These are phyloP conservation scores for Candida montana DNA, from an alignment of 805 yeast genomes.

Conservation along the genomic window DNA sequence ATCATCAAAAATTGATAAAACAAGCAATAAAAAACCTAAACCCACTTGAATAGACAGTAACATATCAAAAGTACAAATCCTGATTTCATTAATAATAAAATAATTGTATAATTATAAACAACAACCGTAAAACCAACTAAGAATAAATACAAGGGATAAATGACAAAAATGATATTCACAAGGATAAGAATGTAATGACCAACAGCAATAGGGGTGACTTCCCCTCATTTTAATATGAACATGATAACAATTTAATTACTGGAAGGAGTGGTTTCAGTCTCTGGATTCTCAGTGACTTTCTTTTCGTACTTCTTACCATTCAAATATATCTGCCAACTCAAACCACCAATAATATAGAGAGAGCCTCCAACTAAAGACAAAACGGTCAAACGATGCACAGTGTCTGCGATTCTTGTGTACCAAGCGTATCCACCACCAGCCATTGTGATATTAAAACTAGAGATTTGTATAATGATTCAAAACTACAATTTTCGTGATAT, in stretches of 20 bases:
- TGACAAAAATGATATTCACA: neutral
- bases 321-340: conserved; percentile 45
- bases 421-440: conserved; percentile 50
- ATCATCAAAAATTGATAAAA: conserved; percentile 3
- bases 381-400: conserved; percentile 68
- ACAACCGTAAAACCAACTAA: neutral
- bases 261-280: neutral
- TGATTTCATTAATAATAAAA: neutral
- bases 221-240: neutral
- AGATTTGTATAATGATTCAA: no score
- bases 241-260: neutral
- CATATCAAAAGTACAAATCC: no score
- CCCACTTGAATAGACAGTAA: no score
- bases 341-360: conserved; percentile 45
- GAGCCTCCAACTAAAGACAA: conserved; percentile 57
- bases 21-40: neutral
- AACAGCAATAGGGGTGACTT: neutral
- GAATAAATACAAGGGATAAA: conserved; percentile 1
- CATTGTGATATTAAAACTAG: conserved; percentile 24
- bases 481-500: no score
- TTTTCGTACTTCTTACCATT: conserved; percentile 49
- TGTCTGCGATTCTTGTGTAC: conserved; percentile 70
- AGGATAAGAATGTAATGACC: neutral
- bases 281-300: conserved; percentile 17
- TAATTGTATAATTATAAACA: no score